Evolutionary conservation across 805 yeast genomes (phyloP).

Genomic region (Metschnikowia borealis): DNA sequence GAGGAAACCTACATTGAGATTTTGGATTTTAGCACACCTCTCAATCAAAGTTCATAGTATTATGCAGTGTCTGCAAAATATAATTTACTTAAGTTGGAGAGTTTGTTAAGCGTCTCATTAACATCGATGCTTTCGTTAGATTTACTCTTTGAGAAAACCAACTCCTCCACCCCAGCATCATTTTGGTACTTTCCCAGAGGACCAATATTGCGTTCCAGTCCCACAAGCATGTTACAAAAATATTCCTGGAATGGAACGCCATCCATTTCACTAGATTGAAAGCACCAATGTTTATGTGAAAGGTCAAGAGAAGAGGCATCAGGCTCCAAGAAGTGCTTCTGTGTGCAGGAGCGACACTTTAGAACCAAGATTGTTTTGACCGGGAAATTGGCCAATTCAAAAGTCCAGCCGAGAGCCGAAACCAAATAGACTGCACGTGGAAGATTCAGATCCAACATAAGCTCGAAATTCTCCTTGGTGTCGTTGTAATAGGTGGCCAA

Average conservation of each 20-base stretch:
- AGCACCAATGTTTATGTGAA: constrained; percentile 37
- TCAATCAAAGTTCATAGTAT: constrained; percentile 5
- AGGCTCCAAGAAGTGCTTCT: constrained; percentile 25
- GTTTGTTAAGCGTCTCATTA: constrained; percentile 29
- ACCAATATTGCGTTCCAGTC: constrained; percentile 23
- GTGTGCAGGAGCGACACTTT: constrained; percentile 37
- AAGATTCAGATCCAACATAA: constrained; percentile 18
- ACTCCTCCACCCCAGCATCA: constrained; percentile 14
- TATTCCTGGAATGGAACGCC: constrained; percentile 18
- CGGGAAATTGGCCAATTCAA: constrained; percentile 29
- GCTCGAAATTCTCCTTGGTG: constrained; percentile 32
- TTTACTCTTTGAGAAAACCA: constrained; percentile 12
- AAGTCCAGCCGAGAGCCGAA: constrained; percentile 37
- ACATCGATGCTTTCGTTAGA: constrained; percentile 26
- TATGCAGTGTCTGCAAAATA: constrained; percentile 22
- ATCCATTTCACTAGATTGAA: constrained; percentile 16
- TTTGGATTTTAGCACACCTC: constrained; percentile 60
- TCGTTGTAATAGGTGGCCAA: constrained; percentile 28
- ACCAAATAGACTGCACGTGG: constrained; percentile 34
- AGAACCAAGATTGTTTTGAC: constrained; percentile 26
- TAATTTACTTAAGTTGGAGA: constrained; percentile 33
- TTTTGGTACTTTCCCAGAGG: constrained; percentile 22
- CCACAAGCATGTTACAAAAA: constrained; percentile 21
- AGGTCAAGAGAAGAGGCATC: constrained; percentile 9
- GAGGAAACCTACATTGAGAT: constrained; percentile 73